Conservation (phyloP, 306 rosid species). For the Citrullus amarus region DNA sequence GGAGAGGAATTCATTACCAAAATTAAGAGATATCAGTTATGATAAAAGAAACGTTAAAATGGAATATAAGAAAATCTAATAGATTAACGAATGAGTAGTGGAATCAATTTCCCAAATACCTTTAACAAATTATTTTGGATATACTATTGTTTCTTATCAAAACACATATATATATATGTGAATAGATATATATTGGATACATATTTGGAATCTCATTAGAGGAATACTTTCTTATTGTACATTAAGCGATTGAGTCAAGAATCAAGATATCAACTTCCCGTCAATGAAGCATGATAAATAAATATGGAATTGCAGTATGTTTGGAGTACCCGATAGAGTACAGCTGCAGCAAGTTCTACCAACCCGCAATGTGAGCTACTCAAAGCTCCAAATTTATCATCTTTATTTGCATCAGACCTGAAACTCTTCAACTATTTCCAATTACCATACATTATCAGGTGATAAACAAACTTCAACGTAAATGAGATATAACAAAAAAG, state of each 20-base stretch:
- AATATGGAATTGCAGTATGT: neutral
- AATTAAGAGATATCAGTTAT: neutral
- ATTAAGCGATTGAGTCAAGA: neutral
- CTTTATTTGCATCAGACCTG: conserved; percentile 71
- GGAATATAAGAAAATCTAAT: neutral
- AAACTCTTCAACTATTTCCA: conserved; percentile 8
- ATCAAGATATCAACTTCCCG: neutral
- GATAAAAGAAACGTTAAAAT: neutral
- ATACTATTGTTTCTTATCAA: too few species aligned
- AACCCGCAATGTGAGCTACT: conserved; percentile 56
- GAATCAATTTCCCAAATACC: neutral
- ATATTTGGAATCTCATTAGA: neutral
- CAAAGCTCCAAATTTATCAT: conserved; percentile 71
- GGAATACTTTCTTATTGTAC: neutral
- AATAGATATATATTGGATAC: too few species aligned
- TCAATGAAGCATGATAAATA: neutral
- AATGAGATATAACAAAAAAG: conserved; percentile 5
- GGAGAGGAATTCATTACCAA: neutral
- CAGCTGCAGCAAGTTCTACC: conserved; percentile 80
- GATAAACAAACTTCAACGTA: conserved; percentile 8
- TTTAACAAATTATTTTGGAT: neutral
- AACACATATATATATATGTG: too few species aligned
- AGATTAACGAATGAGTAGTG: neutral
- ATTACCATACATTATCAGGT: conserved; percentile 7
- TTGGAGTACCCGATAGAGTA: conserved; percentile 55